These are phyloP conservation scores for Tuber melanosporum DNA, from an alignment of 495 filamentous ascomycete species.

Conservation along the genomic window DNA sequence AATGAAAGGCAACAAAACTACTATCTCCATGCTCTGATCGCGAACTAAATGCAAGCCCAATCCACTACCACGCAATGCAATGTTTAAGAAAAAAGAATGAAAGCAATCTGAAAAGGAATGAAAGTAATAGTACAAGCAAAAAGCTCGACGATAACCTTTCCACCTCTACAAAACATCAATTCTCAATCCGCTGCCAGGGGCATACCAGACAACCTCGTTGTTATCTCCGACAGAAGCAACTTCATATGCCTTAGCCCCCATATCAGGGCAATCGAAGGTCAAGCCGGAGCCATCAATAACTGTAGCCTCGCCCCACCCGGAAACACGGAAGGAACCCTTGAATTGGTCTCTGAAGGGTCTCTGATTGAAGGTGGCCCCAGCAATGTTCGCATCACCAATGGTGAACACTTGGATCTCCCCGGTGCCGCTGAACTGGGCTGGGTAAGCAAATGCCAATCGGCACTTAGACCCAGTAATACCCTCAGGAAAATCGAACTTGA, in stretches of 20 bases:
- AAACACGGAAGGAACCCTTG: not conserved
- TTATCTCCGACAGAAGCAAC: not conserved
- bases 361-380: not conserved
- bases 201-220: not conserved
- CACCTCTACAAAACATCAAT: not conserved
- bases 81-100: not conserved
- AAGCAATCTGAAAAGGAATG: too few relatives aligned
- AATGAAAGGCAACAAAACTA: not conserved
- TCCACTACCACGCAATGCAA: not conserved
- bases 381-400: too few relatives aligned
- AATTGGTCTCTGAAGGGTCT: not conserved
- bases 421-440: too few relatives aligned
- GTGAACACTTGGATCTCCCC: too few relatives aligned
- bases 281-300: not conserved
- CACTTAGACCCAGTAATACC: too few relatives aligned
- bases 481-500: too few relatives aligned
- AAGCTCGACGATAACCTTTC: too few relatives aligned
- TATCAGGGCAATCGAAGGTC: too few relatives aligned
- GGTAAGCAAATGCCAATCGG: too few relatives aligned
- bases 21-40: not conserved
- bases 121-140: too few relatives aligned
- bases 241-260: not conserved
- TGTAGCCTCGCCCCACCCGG: too few relatives aligned
- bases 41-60: not conserved
- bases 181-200: not conserved